Evolutionary conservation across 371 early-diverging fungal species (phyloP).

Genomic region (Rhizopus delemar): DNA sequence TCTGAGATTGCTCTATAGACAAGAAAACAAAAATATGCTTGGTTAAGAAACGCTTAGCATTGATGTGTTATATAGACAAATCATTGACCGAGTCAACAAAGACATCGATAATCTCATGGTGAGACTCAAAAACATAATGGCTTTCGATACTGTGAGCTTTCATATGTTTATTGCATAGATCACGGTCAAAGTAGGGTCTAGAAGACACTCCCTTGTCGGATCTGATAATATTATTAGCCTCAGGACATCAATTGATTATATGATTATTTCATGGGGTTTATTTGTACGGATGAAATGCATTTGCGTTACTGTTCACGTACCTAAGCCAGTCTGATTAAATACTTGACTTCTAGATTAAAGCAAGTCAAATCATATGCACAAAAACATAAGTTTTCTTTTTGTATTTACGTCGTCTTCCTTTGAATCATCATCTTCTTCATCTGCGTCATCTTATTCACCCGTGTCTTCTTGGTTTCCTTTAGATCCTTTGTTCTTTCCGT

Average conservation of each 20-base stretch:
- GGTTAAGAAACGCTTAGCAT: neutral
- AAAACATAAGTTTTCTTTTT: too few species aligned
- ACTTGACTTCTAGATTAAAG: neutral
- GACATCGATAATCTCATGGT: neutral
- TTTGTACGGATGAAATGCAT: constrained; percentile 7
- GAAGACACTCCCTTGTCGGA: neutral
- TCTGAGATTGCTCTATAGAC: neutral
- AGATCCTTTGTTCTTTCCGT: too few species aligned
- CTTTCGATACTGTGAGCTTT: neutral
- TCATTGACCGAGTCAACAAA: constrained; percentile 1
- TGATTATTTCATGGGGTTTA: constrained; percentile 1
- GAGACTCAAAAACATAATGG: neutral
- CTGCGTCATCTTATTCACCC: too few species aligned
- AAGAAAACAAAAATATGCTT: neutral
- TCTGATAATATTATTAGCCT: neutral
- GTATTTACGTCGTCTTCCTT: too few species aligned
- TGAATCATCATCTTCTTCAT: too few species aligned
- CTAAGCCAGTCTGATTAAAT: constrained; percentile 5
- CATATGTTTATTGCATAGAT: neutral
- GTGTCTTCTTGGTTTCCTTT: too few species aligned
- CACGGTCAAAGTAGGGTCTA: neutral
- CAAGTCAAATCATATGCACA: too few species aligned
- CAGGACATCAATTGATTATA: neutral
- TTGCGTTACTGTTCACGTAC: neutral
- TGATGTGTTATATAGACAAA: neutral